phyloP scores from a whole-genome alignment of 257 asterid species.

The Gentiana dahurica region DNA sequence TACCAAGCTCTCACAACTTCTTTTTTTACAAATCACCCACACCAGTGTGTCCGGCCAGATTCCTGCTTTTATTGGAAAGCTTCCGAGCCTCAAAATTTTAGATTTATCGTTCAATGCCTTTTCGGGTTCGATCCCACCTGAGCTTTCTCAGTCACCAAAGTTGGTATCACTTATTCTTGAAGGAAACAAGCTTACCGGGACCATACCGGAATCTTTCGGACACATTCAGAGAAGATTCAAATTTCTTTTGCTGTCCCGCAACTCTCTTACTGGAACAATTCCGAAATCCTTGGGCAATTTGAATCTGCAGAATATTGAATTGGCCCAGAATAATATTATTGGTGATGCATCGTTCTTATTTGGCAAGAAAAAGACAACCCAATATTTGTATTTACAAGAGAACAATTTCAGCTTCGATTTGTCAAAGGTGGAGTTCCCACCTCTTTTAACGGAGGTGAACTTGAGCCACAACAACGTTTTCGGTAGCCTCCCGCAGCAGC shows the following conservation, averaged over 20 bases:
- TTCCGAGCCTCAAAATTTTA: slow-evolving; percentile 10
- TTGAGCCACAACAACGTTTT: neutral
- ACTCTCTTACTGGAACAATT: no score
- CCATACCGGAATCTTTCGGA: slow-evolving; percentile 34
- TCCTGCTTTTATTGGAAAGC: slow-evolving; percentile 28
- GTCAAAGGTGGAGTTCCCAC: slow-evolving; percentile 21
- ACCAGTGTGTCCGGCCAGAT: slow-evolving; percentile 18
- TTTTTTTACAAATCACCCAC: slow-evolving; percentile 9
- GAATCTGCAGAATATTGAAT: no score
- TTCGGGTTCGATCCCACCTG: no score
- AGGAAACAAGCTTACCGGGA: slow-evolving; percentile 43
- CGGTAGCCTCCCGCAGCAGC: no score
- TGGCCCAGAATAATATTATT: no score
- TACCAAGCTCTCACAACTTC: slow-evolving; percentile 26
- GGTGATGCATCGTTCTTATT: no score
- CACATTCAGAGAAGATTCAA: slow-evolving; percentile 24
- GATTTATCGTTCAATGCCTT: no score
- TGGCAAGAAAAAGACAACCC: no score
- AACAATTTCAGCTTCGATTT: no score
- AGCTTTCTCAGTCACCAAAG: slow-evolving; percentile 18
- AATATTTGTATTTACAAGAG: no score
- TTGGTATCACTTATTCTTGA: slow-evolving; percentile 26
- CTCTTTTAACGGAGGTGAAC: no score
- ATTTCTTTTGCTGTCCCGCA: slow-evolving; percentile 19
- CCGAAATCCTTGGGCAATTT: no score